Conservation (phyloP, 345 rosid genomes). For the Nasturtium officinale region DNA sequence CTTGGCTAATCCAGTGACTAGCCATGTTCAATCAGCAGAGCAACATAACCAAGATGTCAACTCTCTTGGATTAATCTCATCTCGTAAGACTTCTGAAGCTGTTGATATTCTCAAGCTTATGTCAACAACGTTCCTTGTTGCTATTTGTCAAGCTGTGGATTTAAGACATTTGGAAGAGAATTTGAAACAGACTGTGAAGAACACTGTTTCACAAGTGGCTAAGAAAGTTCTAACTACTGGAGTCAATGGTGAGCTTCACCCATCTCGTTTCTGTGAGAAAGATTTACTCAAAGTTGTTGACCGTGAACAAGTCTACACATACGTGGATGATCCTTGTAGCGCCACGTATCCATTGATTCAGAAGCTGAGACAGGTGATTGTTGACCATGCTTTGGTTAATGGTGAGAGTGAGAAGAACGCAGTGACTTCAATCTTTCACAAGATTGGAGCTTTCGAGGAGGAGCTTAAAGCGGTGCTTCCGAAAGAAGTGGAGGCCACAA, state of each 20-base stretch:
- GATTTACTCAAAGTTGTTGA: constrained; percentile 63
- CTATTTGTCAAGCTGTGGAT: constrained; percentile 72
- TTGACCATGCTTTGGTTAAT: constrained; percentile 63
- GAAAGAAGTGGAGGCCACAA: constrained; percentile 60
- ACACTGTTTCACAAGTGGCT: constrained; percentile 58
- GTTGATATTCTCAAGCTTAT: constrained; percentile 68
- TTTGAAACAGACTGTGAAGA: constrained; percentile 56
- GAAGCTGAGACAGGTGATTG: constrained; percentile 63
- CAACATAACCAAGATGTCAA: constrained; percentile 87
- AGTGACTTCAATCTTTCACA: constrained; percentile 59
- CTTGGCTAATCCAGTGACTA: constrained; percentile 77
- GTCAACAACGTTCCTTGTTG: constrained; percentile 71
- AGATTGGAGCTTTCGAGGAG: constrained; percentile 65
- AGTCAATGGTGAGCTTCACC: constrained; percentile 65
- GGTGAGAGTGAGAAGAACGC: constrained; percentile 58
- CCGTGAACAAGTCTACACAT: constrained; percentile 56
- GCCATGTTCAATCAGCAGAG: constrained; percentile 76
- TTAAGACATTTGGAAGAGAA: constrained; percentile 78
- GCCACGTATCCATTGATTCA: constrained; percentile 64
- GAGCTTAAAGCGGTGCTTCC: constrained; percentile 58
- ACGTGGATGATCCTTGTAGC: constrained; percentile 71
- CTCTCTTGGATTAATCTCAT: constrained; percentile 67
- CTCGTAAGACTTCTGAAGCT: constrained; percentile 66
- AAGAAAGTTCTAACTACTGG: constrained; percentile 56
- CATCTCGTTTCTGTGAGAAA: constrained; percentile 66